Evolutionary conservation across 192 early-diverging fungal species (phyloP), one percentile per base, ranked within the genome.

Genomic region (Coemansia sp.): DNA sequence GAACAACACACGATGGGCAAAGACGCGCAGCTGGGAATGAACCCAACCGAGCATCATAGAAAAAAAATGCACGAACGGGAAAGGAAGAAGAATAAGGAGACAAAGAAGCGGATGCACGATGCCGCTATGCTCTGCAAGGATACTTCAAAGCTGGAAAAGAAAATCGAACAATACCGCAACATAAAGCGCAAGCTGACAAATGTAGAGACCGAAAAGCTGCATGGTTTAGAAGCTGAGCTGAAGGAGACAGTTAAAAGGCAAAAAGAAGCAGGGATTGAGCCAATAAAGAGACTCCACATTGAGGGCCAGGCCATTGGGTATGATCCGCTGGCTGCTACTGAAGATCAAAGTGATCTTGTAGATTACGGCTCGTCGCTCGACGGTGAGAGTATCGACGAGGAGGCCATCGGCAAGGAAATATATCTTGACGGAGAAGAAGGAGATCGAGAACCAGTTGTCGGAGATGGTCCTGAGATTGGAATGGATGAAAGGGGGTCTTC

Each of bases 51-150:
- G 13, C 33, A 58, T 28, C 55, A 72, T 42, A 63, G 78, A 7
- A 74, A 65, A 37, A 61, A 74, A 46, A 65, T 67, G 68, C 72
- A 75, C 13, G 64, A 75, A 42, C 68, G 72, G n/a, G 78, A 75
- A 18, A 49, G 64, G 12, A 71, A 81, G 52, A 61, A 66, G 25
- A 82, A 82, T 61, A 82, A 82, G 23, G 79, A 82, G 34, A 68
- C 66, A 10, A 70, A 74, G 20, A 66, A 76, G 20, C 65, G 73
- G 40, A 67, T 73, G 74, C 79, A 71, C 20, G 79, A 82, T 40
- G 57, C 18, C 1, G 63, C 70, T 7, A 23, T 73, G 18, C 26
- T 76, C 21, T 40, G 73, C 56, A 76, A 73, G 31, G 71, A 82
- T 53, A 77, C 74, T 3, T 20, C 55, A 31, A 73, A 77, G 39